These are phyloP conservation scores for Mycena olivaceomarginata DNA, from an alignment of 768 basidiomycete species.

Conservation along the genomic window DNA sequence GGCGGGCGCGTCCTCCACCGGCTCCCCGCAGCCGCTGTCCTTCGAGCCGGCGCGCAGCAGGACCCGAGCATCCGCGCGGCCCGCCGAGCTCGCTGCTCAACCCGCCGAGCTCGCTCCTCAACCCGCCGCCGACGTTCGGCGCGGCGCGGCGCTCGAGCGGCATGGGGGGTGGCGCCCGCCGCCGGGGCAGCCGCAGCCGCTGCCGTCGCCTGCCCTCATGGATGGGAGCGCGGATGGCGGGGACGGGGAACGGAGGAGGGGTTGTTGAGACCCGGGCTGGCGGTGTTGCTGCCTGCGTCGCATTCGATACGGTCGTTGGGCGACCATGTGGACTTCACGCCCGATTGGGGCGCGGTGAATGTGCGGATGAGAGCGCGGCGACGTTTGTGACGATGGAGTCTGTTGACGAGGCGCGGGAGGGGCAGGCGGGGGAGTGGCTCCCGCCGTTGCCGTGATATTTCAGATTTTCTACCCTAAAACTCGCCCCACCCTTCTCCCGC, in stretches of 20 bases:
- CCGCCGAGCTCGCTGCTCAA: too few relatives aligned
- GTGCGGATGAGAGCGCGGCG: slow-evolving; percentile 28
- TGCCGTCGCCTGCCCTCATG: slow-evolving; percentile 21
- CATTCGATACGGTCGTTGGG: slow-evolving; percentile 34
- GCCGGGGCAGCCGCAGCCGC: neutral
- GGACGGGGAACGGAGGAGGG: slow-evolving; percentile 1
- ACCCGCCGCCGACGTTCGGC: slow-evolving; percentile 29
- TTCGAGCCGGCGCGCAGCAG: slow-evolving; percentile 17
- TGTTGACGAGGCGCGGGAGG: neutral
- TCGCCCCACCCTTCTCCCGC: too few relatives aligned
- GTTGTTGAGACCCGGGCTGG: slow-evolving; percentile 34
- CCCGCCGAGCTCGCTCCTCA: slow-evolving; percentile 33
- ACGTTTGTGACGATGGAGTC: slow-evolving; percentile 6
- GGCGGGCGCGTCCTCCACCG: neutral
- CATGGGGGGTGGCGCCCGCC: slow-evolving; percentile 1
- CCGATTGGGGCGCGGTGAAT: slow-evolving; percentile 33
- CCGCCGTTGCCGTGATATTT: neutral
- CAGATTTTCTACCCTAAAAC: too few relatives aligned
- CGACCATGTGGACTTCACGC: slow-evolving; percentile 41
- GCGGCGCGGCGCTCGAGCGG: neutral
- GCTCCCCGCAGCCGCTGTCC: neutral
- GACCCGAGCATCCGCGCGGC: slow-evolving; percentile 19
- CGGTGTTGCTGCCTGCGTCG: slow-evolving; percentile 25
- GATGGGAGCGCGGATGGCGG: neutral
- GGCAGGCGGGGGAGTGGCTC: neutral